Conservation (phyloP, 768 basidiomycete genomes). For the Dacryopinax primogenitus region DNA sequence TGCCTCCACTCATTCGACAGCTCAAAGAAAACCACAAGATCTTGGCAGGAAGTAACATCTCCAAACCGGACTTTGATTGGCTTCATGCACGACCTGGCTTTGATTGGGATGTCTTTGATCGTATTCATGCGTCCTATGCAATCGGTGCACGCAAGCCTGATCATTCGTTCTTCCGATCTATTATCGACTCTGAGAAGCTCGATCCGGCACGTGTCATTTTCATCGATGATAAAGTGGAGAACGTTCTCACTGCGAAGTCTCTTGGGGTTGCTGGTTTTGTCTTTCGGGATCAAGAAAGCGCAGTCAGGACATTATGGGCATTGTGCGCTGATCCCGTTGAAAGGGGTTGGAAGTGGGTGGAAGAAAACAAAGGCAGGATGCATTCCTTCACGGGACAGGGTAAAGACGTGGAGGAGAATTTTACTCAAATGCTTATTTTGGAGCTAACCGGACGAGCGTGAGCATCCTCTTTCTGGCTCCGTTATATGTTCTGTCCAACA, state of each 20-base stretch:
- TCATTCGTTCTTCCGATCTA: conserved; percentile 41
- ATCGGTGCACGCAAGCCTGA: conserved; percentile 46
- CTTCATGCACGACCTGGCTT: conserved; percentile 36
- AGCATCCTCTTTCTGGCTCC: conserved; percentile 13
- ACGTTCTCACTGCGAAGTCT: conserved; percentile 44
- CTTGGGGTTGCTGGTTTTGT: conserved; percentile 45
- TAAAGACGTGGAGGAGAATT: conserved; percentile 38
- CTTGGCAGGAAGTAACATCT: conserved; percentile 51
- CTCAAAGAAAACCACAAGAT: conserved; percentile 35
- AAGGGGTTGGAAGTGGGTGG: conserved; percentile 35
- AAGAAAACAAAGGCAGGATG: conserved; percentile 30
- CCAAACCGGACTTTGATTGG: conserved; percentile 38
- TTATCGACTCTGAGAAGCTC: conserved; percentile 33
- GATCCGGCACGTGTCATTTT: conserved; percentile 41
- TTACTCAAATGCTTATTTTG: conserved; percentile 45
- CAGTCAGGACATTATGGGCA: conserved; percentile 37
- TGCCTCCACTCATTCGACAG: conserved; percentile 32
- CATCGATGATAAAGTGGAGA: conserved; percentile 49
- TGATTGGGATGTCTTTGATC: conserved; percentile 36
- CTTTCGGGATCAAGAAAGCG: conserved; percentile 33
- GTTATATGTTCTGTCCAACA: conserved; percentile 1
- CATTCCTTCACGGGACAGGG: conserved; percentile 37
- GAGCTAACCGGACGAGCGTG: conserved; percentile 40
- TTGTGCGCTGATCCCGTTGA: conserved; percentile 36
- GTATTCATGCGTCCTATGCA: conserved; percentile 40